Percentiles rank a stretch among this genome's conserved stretches.
Conservation (phyloP, 2,329 filamentous ascomycete genomes). For the Zasmidium cellare region DNA sequence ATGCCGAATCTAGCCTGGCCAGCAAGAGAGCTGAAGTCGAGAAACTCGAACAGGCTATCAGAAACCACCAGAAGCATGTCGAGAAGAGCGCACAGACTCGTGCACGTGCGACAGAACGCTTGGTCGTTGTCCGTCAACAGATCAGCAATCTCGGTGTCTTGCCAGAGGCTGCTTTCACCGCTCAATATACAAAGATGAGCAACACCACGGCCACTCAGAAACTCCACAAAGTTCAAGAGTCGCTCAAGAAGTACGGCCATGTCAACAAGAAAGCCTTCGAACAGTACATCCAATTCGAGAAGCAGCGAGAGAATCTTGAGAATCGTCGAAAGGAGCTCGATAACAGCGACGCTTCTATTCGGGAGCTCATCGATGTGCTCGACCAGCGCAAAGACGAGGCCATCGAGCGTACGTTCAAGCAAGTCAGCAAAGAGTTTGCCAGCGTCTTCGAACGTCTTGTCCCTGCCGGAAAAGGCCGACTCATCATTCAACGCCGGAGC, state of each 20-base stretch:
- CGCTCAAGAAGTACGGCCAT: constrained; percentile 92
- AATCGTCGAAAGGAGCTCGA: constrained; percentile 85
- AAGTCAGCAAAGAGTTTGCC: constrained; percentile 90
- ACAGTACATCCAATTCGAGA: constrained; percentile 96
- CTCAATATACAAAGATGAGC: constrained; percentile 76
- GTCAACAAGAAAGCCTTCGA: constrained; percentile 99
- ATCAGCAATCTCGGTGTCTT: constrained; percentile 92
- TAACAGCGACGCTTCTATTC: constrained; percentile 80
- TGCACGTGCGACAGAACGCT: constrained; percentile 72
- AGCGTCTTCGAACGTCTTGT: constrained; percentile 94
- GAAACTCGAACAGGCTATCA: constrained; percentile 74
- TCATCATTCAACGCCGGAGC: constrained; percentile 88
- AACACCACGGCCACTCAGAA: constrained; percentile 65
- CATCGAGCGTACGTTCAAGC: constrained; percentile 97
- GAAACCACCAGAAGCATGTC: constrained; percentile 83
- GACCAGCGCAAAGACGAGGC: constrained; percentile 97
- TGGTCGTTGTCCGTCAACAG: constrained; percentile 78
- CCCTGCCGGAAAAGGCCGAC: constrained; percentile 83
- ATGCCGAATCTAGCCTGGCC: constrained; percentile 59
- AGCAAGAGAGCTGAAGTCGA: constrained; percentile 72
- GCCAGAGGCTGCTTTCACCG: constrained; percentile 89
- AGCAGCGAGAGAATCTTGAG: constrained; percentile 82
- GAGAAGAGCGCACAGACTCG: constrained; percentile 91
- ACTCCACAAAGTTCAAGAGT: constrained; percentile 87
- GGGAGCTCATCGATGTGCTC: constrained; percentile 86